Evolutionary conservation across 495 filamentous ascomycete species (phyloP), one percentile per base, ranked within the genome.

Genomic region (Penicillium malachiteum): DNA sequence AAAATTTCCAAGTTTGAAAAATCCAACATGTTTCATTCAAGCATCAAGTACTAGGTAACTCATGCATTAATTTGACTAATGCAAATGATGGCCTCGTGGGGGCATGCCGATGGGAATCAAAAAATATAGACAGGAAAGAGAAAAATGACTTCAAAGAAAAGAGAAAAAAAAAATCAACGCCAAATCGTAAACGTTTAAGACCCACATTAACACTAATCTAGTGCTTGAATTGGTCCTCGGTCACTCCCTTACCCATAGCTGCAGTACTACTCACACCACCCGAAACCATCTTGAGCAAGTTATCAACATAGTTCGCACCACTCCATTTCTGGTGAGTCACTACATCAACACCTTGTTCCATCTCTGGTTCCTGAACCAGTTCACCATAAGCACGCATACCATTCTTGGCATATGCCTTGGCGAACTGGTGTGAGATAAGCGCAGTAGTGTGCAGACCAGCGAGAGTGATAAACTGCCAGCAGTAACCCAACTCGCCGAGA

Each of bases 401-500:
- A 48, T 86, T 77, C 68, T 84, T 73, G 11, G 84, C 73, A 66
- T 88, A 97, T 21, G 92, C 91, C 71, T 85, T 84, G 48, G 91
- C 85, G 73, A 98, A 98, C 48, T 86, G 82, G 71, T 97, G 85
- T 41, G 84, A 84, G 73, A 95, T 95, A 26, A 98, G 82, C 17
- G 94, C 94, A 5, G 90, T 96, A 31, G 90, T 96, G 80, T 97
- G 95, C 62, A 97, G 81, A 55, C 94, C 95, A n/a, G 92, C 94
- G 34, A 98, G 85, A 32, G 95, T 98, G 79, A 98, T 97, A 84
- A 98, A 98, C 74, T 98, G 94, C 94, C 94, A 97, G 81, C 88
- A 95, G 83, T 97, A 98, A 45, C 94, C 94, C 32, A 98, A 84
- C 40, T 75, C 71, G 52, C 85, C 91, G 38, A 98, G 87, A 17